Base-by-base conservation (phyloP, 768 basidiomycete species). In the Phanerodontia chrysosporium region DNA sequence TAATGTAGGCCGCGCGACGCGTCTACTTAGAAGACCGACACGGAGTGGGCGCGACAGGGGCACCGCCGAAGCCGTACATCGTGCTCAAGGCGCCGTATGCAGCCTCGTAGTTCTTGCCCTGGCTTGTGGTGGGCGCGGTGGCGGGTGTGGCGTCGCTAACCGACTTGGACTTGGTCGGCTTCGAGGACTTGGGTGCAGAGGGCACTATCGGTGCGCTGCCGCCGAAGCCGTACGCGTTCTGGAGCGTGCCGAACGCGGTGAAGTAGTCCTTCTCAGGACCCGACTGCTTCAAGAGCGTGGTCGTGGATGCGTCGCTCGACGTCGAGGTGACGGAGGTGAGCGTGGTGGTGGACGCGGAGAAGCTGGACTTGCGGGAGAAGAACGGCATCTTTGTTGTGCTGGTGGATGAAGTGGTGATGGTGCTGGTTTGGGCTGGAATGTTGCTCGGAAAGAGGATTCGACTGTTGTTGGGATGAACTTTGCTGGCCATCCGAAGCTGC, bases 1-100 rank as follows among this genome's bases (percentile, higher is more conserved):
- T 9, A 4, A 18, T 13, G 48, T 12, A 5, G 5, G 10, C 13
- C 13, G 48, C 29, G 18, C 8, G 22, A 14, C 25, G n/a, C 29
- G 48, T 27, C 22, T n/a, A 27, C 29, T 27, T 49, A 5, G 24
- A 49, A 21, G 45, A 48, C 5, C 29, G 10, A 24, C 10, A 3
- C 9, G 24, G 24, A 8, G 29, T 30, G 48, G 48, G 29, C 14
- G 48, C 24, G 48, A 49, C 35, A 21, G 44, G 18, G 12, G 53
- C 36, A 44, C 55, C 55, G 4, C 55, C 55, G 45, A 45, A 48
- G 13, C 55, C 55, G 44, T 48, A 56, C 14, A 13, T 28, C 18
- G 44, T 30, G 45, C 45, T 35, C 32, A 53, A 24, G 1, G 52
- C 35, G 55, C 55, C 55, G 28, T 45, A 45, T 21, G 55, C 55